Conservation (phyloP, 2,329 filamentous ascomycete species). For the Xylaria sp. region DNA sequence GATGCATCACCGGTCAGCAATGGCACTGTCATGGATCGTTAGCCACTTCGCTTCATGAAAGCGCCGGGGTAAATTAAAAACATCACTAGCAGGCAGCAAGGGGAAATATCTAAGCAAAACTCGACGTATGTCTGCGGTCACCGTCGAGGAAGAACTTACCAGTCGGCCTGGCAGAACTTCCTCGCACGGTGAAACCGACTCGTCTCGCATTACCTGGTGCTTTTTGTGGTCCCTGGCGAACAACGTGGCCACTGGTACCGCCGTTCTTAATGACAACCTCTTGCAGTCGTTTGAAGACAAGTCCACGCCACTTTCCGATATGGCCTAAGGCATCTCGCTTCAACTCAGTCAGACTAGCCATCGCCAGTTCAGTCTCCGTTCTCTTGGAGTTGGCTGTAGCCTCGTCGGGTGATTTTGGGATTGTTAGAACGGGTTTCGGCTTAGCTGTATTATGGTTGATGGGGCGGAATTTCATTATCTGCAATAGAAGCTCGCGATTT, state of each 20-base stretch:
- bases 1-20: conserved; percentile 54
- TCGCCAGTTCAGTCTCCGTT: conserved; percentile 49
- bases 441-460: conserved; percentile 12
- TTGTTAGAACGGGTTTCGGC: conserved; percentile 35
- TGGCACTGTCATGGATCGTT: conserved; percentile 47
- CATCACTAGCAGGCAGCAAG: conserved; percentile 1
- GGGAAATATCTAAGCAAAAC: conserved; percentile 28
- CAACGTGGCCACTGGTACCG: conserved; percentile 43
- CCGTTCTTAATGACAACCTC: conserved; percentile 69
- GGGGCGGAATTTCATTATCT: conserved; percentile 36
- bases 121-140: conserved; percentile 33
- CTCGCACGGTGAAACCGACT: conserved; percentile 49
- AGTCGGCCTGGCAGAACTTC: conserved; percentile 48
- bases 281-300: conserved; percentile 74
- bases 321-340: conserved; percentile 75
- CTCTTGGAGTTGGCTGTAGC: conserved; percentile 50
- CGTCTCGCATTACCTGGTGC: conserved; percentile 52
- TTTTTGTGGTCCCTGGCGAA: conserved; percentile 39
- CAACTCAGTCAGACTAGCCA: conserved; percentile 65
- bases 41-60: conserved; percentile 17
- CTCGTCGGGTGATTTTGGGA: conserved; percentile 49
- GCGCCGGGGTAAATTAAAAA: background rate
- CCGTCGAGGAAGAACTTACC: conserved; percentile 50
- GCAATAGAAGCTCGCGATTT: conserved; percentile 36
- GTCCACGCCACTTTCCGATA: conserved; percentile 83